Evolutionary conservation across 352 stramenopile genomes (phyloP).

Genomic region (Pythium scleroteichum): DNA sequence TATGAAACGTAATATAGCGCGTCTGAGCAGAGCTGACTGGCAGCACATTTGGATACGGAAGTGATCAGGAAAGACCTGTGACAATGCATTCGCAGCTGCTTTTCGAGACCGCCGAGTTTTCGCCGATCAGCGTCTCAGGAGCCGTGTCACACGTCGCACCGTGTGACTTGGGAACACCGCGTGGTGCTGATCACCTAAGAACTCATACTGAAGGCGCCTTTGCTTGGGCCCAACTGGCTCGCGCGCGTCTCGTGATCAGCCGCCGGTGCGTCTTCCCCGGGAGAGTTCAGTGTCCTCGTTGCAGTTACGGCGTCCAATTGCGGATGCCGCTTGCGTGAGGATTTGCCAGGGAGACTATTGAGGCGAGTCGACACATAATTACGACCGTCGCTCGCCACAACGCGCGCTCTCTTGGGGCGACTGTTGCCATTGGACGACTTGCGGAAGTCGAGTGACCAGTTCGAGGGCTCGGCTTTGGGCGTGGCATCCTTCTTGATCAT

Average conservation of each 20-base stretch:
- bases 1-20: neutral
- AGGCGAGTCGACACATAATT: neutral
- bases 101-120: neutral
- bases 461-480: neutral
- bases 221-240: neutral
- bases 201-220: too few relatives aligned
- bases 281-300: neutral
- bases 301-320: neutral
- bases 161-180: neutral
- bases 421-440: neutral
- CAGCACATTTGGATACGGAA: too few relatives aligned
- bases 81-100: neutral
- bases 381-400: neutral
- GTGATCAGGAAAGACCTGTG: neutral
- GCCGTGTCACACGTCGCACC: neutral
- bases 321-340: neutral
- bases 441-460: slow-evolving; percentile 6
- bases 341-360: neutral
- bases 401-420: neutral
- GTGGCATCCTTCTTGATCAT: neutral
- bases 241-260: neutral
- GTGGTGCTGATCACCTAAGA: neutral
- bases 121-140: neutral
- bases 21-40: too few relatives aligned
- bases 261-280: neutral